Conservation (phyloP, 1,139 yeast genomes). For the Yamadazyma atmosphaerica region DNA sequence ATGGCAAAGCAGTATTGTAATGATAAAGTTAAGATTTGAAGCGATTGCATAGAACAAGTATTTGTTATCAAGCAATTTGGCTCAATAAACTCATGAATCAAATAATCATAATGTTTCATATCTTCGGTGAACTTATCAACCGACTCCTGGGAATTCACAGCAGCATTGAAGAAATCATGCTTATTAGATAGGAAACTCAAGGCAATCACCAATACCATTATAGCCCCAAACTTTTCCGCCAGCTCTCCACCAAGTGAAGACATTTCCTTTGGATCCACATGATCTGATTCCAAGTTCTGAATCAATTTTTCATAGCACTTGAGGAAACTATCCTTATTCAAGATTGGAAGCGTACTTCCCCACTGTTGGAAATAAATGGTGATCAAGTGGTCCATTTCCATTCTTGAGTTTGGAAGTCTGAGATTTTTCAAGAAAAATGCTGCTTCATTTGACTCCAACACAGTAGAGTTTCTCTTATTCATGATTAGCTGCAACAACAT, state of each 20-base stretch:
- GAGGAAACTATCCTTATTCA: constrained; percentile 66
- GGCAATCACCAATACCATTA: constrained; percentile 57
- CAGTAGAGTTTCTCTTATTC: constrained; percentile 30
- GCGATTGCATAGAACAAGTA: constrained; percentile 64
- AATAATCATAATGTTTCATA: constrained; percentile 42
- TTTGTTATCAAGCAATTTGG: constrained; percentile 52
- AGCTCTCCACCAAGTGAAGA: constrained; percentile 25
- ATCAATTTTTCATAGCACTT: constrained; percentile 53
- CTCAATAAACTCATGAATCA: constrained; percentile 55
- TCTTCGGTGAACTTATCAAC: constrained; percentile 22
- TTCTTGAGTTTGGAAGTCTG: constrained; percentile 51
- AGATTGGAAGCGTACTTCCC: constrained; percentile 68
- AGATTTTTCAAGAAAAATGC: constrained; percentile 41
- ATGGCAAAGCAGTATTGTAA: constrained; percentile 69
- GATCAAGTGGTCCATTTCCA: constrained; percentile 57
- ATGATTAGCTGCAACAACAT: constrained; percentile 25
- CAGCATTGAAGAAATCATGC: constrained; percentile 19
- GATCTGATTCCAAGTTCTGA: constrained; percentile 35
- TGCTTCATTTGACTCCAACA: constrained; percentile 36
- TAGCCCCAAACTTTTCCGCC: constrained; percentile 61
- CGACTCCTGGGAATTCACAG: constrained; percentile 15
- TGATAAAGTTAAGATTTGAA: constrained; percentile 70
- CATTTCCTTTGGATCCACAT: constrained; percentile 8
- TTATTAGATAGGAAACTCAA: constrained; percentile 53
- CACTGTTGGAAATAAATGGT: constrained; percentile 75